These are phyloP conservation scores for Moelleriella libera DNA, from an alignment of 2,329 filamentous ascomycete species.

Conservation along the genomic window DNA sequence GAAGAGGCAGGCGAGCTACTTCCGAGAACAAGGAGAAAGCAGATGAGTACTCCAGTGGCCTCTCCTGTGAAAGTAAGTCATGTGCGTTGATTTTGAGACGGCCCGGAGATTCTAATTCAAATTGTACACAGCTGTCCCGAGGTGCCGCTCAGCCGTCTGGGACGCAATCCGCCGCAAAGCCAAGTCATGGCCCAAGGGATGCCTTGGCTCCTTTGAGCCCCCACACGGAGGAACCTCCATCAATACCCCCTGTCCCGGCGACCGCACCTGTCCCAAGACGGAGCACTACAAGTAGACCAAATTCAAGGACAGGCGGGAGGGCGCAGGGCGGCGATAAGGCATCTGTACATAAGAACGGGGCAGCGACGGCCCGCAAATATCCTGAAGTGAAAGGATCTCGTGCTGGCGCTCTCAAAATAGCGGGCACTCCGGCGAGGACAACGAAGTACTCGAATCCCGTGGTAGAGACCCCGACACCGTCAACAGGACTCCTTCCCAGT, in stretches of 20 bases:
- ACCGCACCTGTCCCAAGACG: slow-evolving; percentile 7
- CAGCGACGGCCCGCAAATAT: slow-evolving; percentile 29
- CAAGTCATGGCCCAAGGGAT: slow-evolving; percentile 34
- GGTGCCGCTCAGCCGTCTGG: slow-evolving; percentile 13
- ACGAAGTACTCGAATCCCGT: background rate
- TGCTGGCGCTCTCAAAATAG: slow-evolving; percentile 21
- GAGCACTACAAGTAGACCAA: slow-evolving; percentile 18
- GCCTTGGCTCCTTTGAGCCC: slow-evolving; percentile 22
- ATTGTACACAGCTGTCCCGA: slow-evolving; percentile 15
- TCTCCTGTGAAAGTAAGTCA: slow-evolving; percentile 15
- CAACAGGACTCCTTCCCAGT: slow-evolving; percentile 1
- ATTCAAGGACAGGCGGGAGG: slow-evolving; percentile 13
- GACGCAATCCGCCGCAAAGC: slow-evolving; percentile 16
- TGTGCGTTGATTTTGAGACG: background rate
- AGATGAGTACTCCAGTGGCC: slow-evolving; percentile 34
- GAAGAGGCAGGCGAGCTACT: slow-evolving; percentile 19
- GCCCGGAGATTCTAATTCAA: background rate
- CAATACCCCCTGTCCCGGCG: background rate
- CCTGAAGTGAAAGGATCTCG: slow-evolving; percentile 16
- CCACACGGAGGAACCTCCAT: slow-evolving; percentile 7
- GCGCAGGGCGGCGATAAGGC: slow-evolving; percentile 24
- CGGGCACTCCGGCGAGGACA: slow-evolving; percentile 10
- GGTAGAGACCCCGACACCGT: slow-evolving; percentile 3
- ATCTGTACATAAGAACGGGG: slow-evolving; percentile 46
- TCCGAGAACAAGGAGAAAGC: slow-evolving; percentile 41